Percentiles rank a stretch among this genome's conserved stretches.
phyloP scores from a whole-genome alignment of 2,329 filamentous ascomycete genomes.

The Calonectria multiphialidica region DNA sequence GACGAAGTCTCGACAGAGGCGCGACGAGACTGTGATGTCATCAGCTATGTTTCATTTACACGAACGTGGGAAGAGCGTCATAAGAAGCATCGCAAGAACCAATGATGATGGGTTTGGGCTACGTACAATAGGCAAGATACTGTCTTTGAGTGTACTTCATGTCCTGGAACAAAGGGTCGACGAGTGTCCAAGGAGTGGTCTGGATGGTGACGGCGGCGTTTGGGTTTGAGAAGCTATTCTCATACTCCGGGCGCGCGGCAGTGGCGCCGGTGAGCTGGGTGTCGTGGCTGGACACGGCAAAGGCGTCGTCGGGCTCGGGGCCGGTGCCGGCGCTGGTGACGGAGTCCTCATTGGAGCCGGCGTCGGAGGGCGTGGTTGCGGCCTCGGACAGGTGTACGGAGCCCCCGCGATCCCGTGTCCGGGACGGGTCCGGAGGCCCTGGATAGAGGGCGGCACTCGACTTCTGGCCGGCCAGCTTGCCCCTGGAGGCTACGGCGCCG shows the following conservation, averaged over 20 bases:
- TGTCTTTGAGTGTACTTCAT: conserved; percentile 59
- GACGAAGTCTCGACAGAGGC: conserved; percentile 66
- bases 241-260: conserved; percentile 26
- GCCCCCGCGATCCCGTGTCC: conserved; percentile 13
- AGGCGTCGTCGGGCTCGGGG: conserved; percentile 19
- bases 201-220: not conserved
- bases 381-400: conserved; percentile 27
- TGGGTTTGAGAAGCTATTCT: not conserved
- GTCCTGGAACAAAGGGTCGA: conserved; percentile 64
- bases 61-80: not conserved
- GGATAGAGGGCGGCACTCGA: conserved; percentile 49
- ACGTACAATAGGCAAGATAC: conserved; percentile 57
- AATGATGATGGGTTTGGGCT: conserved; percentile 19
- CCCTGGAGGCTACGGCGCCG: conserved; percentile 57
- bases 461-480: conserved; percentile 56
- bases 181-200: conserved; percentile 53
- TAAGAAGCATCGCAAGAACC: not conserved
- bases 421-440: conserved; percentile 28
- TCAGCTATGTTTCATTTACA: conserved; percentile 31
- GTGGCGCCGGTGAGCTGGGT: conserved; percentile 45
- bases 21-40: conserved; percentile 54
- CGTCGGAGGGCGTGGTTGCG: conserved; percentile 28
- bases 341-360: not conserved
- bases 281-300: conserved; percentile 30
- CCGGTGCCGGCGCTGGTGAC: not conserved